Conservation (phyloP, 2,329 filamentous ascomycete genomes). For the Elsinoe perseae region DNA sequence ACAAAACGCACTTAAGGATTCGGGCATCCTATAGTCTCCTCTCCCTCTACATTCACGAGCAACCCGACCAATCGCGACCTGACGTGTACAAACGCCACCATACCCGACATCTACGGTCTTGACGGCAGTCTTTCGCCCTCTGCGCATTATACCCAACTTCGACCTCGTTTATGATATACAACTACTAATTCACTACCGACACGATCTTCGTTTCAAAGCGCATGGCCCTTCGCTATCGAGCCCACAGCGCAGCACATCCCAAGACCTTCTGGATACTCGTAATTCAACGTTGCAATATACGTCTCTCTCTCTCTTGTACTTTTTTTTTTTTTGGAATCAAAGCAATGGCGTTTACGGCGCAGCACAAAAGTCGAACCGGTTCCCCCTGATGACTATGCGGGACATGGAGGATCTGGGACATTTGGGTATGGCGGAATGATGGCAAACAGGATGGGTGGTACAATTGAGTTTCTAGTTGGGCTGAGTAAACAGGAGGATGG, state of each 20-base stretch:
- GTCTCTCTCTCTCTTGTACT: slow-evolving; percentile 5
- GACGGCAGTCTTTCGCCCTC: slow-evolving; percentile 13
- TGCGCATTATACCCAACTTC: slow-evolving; percentile 13
- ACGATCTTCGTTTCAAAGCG: slow-evolving; percentile 7
- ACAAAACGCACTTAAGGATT: slow-evolving; percentile 96
- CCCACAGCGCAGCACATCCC: not conserved
- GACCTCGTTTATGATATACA: slow-evolving; percentile 8
- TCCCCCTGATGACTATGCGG: slow-evolving; percentile 7
- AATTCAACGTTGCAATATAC: slow-evolving; percentile 4
- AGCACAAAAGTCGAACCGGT: slow-evolving; percentile 12
- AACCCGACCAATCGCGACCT: slow-evolving; percentile 1
- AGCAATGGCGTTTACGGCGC: slow-evolving; percentile 15
- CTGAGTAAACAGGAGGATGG: not conserved
- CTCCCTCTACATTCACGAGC: slow-evolving; percentile 13
- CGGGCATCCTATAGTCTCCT: slow-evolving; percentile 74
- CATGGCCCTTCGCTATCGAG: slow-evolving; percentile 2
- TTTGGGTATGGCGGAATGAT: slow-evolving; percentile 2
- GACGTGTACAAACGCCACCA: slow-evolving; percentile 15
- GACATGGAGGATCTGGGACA: slow-evolving; percentile 4
- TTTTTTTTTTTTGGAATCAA: slow-evolving; percentile 11
- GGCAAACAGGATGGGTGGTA: not conserved
- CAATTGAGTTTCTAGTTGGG: not conserved
- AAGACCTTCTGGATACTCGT: slow-evolving; percentile 3
- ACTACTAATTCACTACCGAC: slow-evolving; percentile 3
- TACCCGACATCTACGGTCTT: slow-evolving; percentile 9